These are phyloP conservation scores for Fraxinus latifolia DNA, from an alignment of 305 asterid genomes.

Conservation along the genomic window DNA sequence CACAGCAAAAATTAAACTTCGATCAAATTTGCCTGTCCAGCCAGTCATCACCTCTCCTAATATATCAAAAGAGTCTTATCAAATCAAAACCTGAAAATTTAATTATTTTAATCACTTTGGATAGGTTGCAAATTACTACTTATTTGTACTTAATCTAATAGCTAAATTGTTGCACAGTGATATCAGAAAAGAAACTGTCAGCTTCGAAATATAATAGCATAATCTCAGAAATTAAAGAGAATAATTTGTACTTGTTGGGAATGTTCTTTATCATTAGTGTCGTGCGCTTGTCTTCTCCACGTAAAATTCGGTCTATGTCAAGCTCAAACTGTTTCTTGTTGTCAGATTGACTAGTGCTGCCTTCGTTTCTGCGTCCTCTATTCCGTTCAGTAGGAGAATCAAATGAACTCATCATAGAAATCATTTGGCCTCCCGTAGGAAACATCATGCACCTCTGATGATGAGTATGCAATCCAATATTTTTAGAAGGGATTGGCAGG, in stretches of 20 bases:
- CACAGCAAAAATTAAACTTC: background rate
- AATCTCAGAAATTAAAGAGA: conserved; percentile 10
- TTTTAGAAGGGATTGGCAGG: conserved; percentile 58
- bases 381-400: conserved; percentile 88
- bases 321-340: conserved; percentile 97
- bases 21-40: background rate
- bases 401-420: conserved; percentile 72
- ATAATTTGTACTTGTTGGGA: conserved; percentile 84
- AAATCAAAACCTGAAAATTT: conserved; percentile 3
- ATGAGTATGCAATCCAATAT: conserved; percentile 68
- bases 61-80: background rate
- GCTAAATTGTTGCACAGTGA: background rate
- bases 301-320: conserved; percentile 74
- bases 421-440: conserved; percentile 89
- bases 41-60: conserved; percentile 5
- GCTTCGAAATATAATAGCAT: conserved; percentile 7
- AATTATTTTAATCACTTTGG: background rate
- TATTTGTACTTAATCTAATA: conserved; percentile 1
- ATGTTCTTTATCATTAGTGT: conserved; percentile 98
- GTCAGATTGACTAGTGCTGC: conserved; percentile 62
- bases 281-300: conserved; percentile 97
- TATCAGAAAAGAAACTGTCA: background rate
- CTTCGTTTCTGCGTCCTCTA: conserved; percentile 72
- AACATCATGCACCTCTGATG: conserved; percentile 82
- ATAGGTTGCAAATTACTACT: background rate